These are phyloP conservation scores for Globisporangium sylvaticum DNA, from an alignment of 352 stramenopile species.

Conservation along the genomic window DNA sequence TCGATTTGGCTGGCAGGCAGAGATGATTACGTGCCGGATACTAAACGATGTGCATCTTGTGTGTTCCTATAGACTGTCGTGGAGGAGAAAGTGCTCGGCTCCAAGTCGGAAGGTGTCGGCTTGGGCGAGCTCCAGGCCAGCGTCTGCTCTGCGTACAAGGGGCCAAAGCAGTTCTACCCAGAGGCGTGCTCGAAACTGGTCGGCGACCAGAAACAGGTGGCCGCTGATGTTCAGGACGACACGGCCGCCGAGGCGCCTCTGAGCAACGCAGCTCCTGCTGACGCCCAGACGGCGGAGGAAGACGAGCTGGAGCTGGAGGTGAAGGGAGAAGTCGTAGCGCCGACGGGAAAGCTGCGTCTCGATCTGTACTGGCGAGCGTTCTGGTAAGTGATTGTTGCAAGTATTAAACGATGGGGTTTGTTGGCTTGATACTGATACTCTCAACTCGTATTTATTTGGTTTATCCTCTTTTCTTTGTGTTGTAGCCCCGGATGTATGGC, in stretches of 20 bases:
- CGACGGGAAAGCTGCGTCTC: conserved; percentile 48
- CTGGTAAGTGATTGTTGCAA: conserved; percentile 37
- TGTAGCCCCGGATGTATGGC: conserved; percentile 63
- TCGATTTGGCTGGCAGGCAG: background rate
- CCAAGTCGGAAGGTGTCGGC: conserved; percentile 49
- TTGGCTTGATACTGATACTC: background rate
- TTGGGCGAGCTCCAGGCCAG: conserved; percentile 51
- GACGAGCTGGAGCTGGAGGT: conserved; percentile 33
- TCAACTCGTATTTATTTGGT: background rate
- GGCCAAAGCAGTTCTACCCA: conserved; percentile 59
- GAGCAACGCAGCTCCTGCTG: background rate
- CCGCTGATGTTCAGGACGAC: conserved; percentile 25
- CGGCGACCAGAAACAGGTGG: conserved; percentile 51
- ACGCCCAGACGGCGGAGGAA: conserved; percentile 8
- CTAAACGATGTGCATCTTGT: background rate
- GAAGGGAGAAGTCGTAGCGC: conserved; percentile 27
- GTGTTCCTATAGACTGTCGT: conserved; percentile 44
- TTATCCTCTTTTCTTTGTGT: background rate
- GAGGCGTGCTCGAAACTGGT: conserved; percentile 48
- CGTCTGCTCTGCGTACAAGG: conserved; percentile 68
- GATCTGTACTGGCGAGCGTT: conserved; percentile 80
- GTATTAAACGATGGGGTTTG: background rate
- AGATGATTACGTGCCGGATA: background rate
- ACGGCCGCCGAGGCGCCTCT: conserved; percentile 15
- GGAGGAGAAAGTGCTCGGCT: conserved; percentile 53